Percentiles rank a stretch among this genome's conserved stretches.
Evolutionary conservation across 805 yeast genomes (phyloP).

Genomic region (Yarrowia hollandica): DNA sequence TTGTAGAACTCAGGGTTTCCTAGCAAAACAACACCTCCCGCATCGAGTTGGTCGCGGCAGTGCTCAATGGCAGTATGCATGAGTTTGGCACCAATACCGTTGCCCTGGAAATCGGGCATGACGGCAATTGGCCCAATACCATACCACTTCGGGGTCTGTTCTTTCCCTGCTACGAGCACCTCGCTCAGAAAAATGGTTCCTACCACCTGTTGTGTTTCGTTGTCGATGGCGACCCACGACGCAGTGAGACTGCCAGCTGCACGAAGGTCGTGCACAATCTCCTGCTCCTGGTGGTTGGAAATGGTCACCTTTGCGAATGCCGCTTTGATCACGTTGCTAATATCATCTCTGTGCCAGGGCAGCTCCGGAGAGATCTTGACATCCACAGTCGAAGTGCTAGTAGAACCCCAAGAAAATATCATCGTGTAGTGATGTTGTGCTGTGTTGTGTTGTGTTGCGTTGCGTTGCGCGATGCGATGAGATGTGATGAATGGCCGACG

Average conservation of each 20-base stretch:
- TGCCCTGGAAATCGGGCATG: slow-evolving; percentile 21
- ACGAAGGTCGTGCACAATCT: slow-evolving; percentile 21
- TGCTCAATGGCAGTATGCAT: slow-evolving; percentile 26
- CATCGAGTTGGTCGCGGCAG: slow-evolving; percentile 11
- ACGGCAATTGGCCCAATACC: slow-evolving; percentile 25
- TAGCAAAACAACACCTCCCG: slow-evolving; percentile 18
- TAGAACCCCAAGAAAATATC: slow-evolving; percentile 22
- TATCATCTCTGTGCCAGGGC: slow-evolving; percentile 24
- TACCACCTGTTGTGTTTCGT: slow-evolving; percentile 16
- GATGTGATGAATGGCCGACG: not conserved
- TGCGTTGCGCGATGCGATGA: slow-evolving; percentile 1
- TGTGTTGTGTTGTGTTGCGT: not conserved
- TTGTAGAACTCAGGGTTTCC: slow-evolving; percentile 27
- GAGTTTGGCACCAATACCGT: slow-evolving; percentile 19
- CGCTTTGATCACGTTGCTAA: slow-evolving; percentile 14
- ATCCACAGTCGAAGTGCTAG: slow-evolving; percentile 8
- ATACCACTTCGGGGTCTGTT: slow-evolving; percentile 19
- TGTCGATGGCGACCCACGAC: slow-evolving; percentile 19
- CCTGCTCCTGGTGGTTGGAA: slow-evolving; percentile 27
- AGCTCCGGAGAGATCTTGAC: slow-evolving; percentile 21
- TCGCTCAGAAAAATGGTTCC: slow-evolving; percentile 22
- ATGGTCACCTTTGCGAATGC: slow-evolving; percentile 17
- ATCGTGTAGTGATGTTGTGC: not conserved
- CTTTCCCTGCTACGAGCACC: not conserved
- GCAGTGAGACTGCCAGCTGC: slow-evolving; percentile 1